Base-by-base conservation (phyloP, 2,329 filamentous ascomycete species). In the Penicillium sp. region DNA sequence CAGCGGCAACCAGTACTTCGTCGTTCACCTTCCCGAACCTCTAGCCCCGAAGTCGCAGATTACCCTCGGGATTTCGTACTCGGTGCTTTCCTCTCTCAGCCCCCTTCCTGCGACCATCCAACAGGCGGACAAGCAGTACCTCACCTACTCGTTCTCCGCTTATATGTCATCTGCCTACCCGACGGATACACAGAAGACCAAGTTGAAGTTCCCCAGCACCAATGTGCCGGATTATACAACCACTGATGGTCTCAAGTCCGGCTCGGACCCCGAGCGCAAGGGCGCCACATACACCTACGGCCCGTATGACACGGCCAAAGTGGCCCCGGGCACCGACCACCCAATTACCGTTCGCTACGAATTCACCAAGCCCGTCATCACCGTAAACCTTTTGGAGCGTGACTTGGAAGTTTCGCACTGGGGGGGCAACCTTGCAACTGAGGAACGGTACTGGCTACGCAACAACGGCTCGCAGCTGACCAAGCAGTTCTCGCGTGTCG, bases 371-470 rank as follows among this genome's bases (percentile, higher is more conserved):
- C 93, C 94, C 13, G 81, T 99, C 55, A 88, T 87, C 42, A 90
- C 94, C 69, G 85, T 91, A 49, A 85, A 86, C 34, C 80, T 85
- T 16, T 81, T 99, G 57, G 90, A 97, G 76, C 88, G 94, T 58
- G 92, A 97, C 69, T 79, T 99, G 61, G 94, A 99, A 74, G 88
- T 99, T 66, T 96, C 90, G 72, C 94, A 97, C 76, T 99, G 94
- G 94, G 94, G 94, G 64, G 94, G 94, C 60, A 99, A 99, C 72
- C 77, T 97, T 52, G 94, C 94, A 2, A 91, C 92, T 48, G 94
- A 99, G 78, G 94, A 99, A 78, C 86, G 90, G 56, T 97, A 96
- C 77, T 90, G 88, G 74, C 82, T 97, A 64, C 85, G 85, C 68
- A 93, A 99, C 80, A 86, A 89, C 61, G 94, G 89, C 61, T 95